Conservation (phyloP, 23 red algal species). For the Pyropia haitanensis region DNA sequence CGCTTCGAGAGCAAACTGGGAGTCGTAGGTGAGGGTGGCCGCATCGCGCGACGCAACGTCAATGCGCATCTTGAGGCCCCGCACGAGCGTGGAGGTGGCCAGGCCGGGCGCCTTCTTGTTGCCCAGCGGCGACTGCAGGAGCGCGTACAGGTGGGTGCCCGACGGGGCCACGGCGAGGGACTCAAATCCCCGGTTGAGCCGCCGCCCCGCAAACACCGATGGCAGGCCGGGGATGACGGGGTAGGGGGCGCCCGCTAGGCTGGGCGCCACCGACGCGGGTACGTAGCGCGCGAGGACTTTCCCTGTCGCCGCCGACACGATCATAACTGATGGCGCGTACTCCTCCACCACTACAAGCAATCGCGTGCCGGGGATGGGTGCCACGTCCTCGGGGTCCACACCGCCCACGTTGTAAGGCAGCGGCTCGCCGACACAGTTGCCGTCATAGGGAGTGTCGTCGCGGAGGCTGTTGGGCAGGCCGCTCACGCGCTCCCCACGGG, state of each 20-base stretch:
- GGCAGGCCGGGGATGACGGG: constrained; percentile 24
- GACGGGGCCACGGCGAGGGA: constrained; percentile 25
- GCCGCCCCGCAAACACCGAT: constrained; percentile 19
- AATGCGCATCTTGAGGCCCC: background rate
- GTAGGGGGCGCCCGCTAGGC: constrained; percentile 10
- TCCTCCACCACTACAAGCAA: constrained; percentile 51
- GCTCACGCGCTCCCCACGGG: background rate
- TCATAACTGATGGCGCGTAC: constrained; percentile 46
- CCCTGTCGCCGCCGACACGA: constrained; percentile 17
- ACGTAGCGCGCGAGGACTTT: constrained; percentile 39
- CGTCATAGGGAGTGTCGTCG: constrained; percentile 45
- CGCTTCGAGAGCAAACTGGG: constrained; percentile 30
- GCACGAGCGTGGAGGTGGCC: constrained; percentile 21
- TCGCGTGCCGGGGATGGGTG: constrained; percentile 14
- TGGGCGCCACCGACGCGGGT: constrained; percentile 1
- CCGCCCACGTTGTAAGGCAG: constrained; percentile 25
- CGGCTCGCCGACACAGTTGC: constrained; percentile 19
- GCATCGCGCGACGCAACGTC: no score
- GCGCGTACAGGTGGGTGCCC: constrained; percentile 24
- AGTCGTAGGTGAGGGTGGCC: constrained; percentile 9
- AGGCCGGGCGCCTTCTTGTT: constrained; percentile 5
- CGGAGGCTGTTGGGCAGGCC: constrained; percentile 29
- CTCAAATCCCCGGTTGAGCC: constrained; percentile 60
- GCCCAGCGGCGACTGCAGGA: constrained; percentile 47
- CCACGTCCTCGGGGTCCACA: constrained; percentile 54